Evolutionary conservation across 257 asterid species (phyloP), one percentile per base, ranked within the genome.

Genomic region (Fraxinus anomala): DNA sequence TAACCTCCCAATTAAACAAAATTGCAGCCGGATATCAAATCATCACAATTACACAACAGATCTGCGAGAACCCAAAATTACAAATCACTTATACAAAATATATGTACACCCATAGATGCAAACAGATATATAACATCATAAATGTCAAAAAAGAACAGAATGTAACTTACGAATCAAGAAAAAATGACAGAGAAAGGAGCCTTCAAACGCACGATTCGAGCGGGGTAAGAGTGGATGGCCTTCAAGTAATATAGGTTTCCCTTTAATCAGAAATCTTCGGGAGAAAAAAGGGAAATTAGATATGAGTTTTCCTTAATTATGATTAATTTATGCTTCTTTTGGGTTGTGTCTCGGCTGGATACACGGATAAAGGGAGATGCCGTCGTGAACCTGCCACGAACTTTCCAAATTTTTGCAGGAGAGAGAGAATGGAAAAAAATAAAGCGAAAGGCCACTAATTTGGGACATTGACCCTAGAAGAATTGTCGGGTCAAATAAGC

Each of bases 91-190:
- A 24, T 24, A 21, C 34, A 63, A 8, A 23, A 11, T 63, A 7
- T 24, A 63, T 7, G 11, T n/a, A 26, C 6, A 63, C 33, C 36
- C 69, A 26, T 3, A 3, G 0, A 63, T 63, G 30, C 69, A 63
- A 63, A 63, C 6, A 63, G 7, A 12, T 11, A 63, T 3, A 63
- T 63, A 63, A 63, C 3, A 26, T 24, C 34, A 26, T 3, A 24
- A 63, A 63, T 10, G 69, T 9, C 65, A 23, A 63, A 63, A 61
- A 24, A 26, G 19, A 63, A 63, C 2, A 66, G 40, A 28, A 49
- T 19, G 19, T 7, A 49, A 77, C 80, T 77, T 49, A 68, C 75
- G 30, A 76, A 76, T 42, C 65, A 63, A 39, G 65, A 70, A 63
- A 77, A 72, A 23, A 37, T 72, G 70, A 23, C 65, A 47, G 67